Evolutionary conservation across 164 flowering plant species (phyloP).

Genomic region (Protea cynaroides): DNA sequence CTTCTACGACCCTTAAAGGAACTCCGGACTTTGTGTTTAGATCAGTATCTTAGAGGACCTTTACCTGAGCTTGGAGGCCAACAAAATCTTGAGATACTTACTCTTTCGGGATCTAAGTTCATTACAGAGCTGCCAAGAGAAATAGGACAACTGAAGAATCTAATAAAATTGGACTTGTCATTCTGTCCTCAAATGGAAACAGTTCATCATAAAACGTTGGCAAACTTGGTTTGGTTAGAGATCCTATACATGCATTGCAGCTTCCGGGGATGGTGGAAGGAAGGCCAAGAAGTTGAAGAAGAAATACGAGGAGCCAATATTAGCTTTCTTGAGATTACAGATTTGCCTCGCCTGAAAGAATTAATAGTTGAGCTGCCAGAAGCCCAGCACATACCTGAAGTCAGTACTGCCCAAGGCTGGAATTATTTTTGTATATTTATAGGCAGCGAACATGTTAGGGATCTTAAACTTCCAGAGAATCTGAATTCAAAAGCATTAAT

Average conservation of each 20-base stretch:
- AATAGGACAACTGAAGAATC: slow-evolving; percentile 12
- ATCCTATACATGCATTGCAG: slow-evolving; percentile 14
- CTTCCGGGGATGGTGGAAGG: slow-evolving; percentile 12
- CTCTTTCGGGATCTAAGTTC: neutral
- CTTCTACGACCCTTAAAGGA: neutral
- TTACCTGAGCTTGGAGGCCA: neutral
- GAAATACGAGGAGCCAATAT: too few relatives aligned
- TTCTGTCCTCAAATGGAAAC: slow-evolving; percentile 1
- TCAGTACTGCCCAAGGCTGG: too few relatives aligned
- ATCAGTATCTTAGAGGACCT: neutral
- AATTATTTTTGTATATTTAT: too few relatives aligned
- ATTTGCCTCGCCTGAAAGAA: neutral
- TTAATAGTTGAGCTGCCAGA: too few relatives aligned
- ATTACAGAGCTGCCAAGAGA: slow-evolving; percentile 5
- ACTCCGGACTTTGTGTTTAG: slow-evolving; percentile 6
- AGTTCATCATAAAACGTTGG: slow-evolving; percentile 12
- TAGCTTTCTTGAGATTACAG: slow-evolving; percentile 3
- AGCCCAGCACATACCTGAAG: too few relatives aligned
- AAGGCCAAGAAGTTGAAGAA: too few relatives aligned
- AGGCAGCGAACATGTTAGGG: too few relatives aligned
- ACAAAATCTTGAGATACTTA: slow-evolving; percentile 9
- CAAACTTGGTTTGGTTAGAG: slow-evolving; percentile 13
- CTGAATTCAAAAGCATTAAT: too few relatives aligned
- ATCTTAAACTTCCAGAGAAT: too few relatives aligned
- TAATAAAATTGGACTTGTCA: slow-evolving; percentile 14